phyloP scores from a whole-genome alignment of 225 moss, liverwort and hornwort genomes.

The Climacium dendroides region DNA sequence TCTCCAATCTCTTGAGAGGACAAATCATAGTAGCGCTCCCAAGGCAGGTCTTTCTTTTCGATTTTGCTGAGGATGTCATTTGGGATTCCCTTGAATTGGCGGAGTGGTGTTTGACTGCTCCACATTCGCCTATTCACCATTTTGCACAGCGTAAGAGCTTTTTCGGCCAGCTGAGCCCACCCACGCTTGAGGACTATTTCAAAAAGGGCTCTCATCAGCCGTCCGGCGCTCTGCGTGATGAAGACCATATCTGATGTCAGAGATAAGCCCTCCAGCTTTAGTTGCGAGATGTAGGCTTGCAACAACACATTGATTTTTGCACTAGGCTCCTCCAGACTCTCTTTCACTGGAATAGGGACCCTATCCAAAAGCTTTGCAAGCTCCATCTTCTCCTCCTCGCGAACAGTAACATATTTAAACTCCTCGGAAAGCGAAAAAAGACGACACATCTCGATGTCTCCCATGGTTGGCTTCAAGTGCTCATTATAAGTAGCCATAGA shows the following conservation, averaged over 20 bases:
- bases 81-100: slow-evolving; percentile 85
- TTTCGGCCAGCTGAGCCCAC: slow-evolving; percentile 94
- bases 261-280: slow-evolving; percentile 89
- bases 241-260: slow-evolving; percentile 98
- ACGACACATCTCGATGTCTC: slow-evolving; percentile 90
- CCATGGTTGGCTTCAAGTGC: slow-evolving; percentile 97
- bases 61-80: slow-evolving; percentile 90
- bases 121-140: slow-evolving; percentile 97
- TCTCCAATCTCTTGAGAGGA: slow-evolving; percentile 93
- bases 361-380: slow-evolving; percentile 86
- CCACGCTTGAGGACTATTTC: slow-evolving; percentile 96
- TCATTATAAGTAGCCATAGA: slow-evolving; percentile 97
- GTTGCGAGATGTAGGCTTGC: slow-evolving; percentile 87
- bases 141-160: slow-evolving; percentile 88
- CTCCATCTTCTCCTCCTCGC: slow-evolving; percentile 98
- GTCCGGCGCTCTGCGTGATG: slow-evolving; percentile 89
- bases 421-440: slow-evolving; percentile 91
- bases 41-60: slow-evolving; percentile 85
- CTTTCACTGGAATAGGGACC: slow-evolving; percentile 91
- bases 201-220: slow-evolving; percentile 91
- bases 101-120: slow-evolving; percentile 93
- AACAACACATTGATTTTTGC: slow-evolving; percentile 90
- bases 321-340: slow-evolving; percentile 92
- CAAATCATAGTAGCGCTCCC: slow-evolving; percentile 91
- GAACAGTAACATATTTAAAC: slow-evolving; percentile 81